Percentiles rank a stretch among this genome's conserved stretches.
These are phyloP conservation scores for Lipomyces anomalus DNA, from an alignment of 805 yeast genomes.

Conservation along the genomic window DNA sequence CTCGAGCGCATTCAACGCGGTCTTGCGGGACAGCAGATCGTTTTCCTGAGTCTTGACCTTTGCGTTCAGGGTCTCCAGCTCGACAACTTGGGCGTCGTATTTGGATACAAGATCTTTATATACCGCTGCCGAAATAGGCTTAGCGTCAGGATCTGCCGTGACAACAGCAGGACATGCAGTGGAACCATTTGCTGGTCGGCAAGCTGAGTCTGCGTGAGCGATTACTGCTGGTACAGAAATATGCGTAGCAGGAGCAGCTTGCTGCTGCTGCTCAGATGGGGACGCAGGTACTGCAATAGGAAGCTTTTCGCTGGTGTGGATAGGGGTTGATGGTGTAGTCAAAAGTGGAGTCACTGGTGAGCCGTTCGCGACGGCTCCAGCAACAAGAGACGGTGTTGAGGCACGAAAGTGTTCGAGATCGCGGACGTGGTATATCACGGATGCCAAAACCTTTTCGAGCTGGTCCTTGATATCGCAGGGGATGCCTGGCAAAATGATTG, in stretches of 20 bases:
- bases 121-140: neutral
- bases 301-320: no score
- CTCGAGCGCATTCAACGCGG: conserved; percentile 18
- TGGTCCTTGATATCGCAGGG: conserved; percentile 25
- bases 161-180: no score
- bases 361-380: no score
- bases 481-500: conserved; percentile 20
- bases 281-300: no score
- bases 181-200: neutral
- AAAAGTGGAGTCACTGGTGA: no score
- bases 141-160: no score
- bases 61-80: conserved; percentile 15
- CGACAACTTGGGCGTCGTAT: conserved; percentile 12
- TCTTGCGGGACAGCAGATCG: conserved; percentile 14
- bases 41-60: conserved; percentile 19
- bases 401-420: conserved; percentile 17
- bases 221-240: neutral
- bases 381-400: no score
- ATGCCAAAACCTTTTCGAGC: conserved; percentile 23
- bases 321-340: no score
- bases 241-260: no score
- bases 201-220: neutral
- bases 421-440: conserved; percentile 20
- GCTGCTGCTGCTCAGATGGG: no score
- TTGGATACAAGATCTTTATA: conserved; percentile 1